These are phyloP conservation scores for Cercospora berteroae DNA, from an alignment of 2,329 filamentous ascomycete species.

Conservation along the genomic window DNA sequence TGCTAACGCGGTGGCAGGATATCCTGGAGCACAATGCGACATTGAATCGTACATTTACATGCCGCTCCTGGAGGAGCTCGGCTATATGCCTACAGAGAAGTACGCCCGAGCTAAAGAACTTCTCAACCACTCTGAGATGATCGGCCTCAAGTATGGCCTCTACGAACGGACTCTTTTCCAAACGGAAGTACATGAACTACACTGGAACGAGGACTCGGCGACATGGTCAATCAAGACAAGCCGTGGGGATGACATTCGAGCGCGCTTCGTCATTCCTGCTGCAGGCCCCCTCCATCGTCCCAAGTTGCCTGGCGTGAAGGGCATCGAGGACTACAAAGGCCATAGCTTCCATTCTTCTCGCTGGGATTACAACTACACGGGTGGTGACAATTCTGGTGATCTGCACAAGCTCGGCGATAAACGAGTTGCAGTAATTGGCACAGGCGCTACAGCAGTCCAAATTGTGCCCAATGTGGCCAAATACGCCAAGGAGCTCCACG, in stretches of 20 bases:
- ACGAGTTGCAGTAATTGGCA: conserved; percentile 30
- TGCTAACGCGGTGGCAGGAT: conserved; percentile 20
- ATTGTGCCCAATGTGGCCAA: conserved; percentile 42
- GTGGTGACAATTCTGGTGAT: conserved; percentile 32
- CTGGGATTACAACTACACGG: conserved; percentile 46
- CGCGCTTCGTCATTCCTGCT: conserved; percentile 43
- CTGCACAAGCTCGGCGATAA: conserved; percentile 23
- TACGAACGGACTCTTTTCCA: conserved; percentile 46
- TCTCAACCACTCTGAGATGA: conserved; percentile 26
- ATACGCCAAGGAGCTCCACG: conserved; percentile 39
- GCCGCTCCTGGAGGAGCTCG: conserved; percentile 45
- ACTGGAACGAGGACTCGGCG: conserved; percentile 38
- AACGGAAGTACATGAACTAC: conserved; percentile 23
- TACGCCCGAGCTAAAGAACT: conserved; percentile 46
- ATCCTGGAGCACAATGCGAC: conserved; percentile 50
- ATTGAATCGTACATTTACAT: conserved; percentile 49
- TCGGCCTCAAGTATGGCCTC: conserved; percentile 21
- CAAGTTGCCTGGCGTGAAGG: conserved; percentile 47
- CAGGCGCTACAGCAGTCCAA: conserved; percentile 36
- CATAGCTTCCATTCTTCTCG: conserved; percentile 45
- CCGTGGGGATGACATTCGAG: conserved; percentile 33
- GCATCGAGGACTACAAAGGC: conserved; percentile 42
- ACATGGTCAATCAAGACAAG: conserved; percentile 25
- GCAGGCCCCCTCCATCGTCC: conserved; percentile 46
- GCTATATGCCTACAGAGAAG: conserved; percentile 44